Percentiles rank a stretch among this genome's conserved stretches.
Conservation (phyloP, 495 filamentous ascomycete genomes). For the Podospora pseudocomata region DNA sequence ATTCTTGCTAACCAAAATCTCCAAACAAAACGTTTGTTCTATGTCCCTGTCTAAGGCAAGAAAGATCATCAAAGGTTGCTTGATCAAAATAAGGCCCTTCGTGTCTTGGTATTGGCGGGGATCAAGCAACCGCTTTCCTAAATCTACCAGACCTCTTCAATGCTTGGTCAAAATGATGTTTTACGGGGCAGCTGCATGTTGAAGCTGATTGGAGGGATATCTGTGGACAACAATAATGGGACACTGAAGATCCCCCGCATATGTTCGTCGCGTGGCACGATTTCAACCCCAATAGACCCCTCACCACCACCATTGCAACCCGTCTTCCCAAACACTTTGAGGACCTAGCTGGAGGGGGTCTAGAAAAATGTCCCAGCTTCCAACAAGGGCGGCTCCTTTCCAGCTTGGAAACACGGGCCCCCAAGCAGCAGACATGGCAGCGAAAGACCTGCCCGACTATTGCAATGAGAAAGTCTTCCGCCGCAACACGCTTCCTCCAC, state of each 20-base stretch:
- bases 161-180: neutral
- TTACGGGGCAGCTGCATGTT: neutral
- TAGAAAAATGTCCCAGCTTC: neutral
- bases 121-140: no score
- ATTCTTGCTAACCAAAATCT: no score
- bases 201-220: slow-evolving; percentile 2
- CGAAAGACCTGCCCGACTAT: slow-evolving; percentile 23
- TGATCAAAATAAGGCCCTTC: no score
- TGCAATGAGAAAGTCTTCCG: slow-evolving; percentile 39
- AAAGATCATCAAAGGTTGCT: no score
- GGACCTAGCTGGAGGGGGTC: neutral
- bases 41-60: no score
- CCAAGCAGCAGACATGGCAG: neutral
- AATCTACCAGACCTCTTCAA: no score
- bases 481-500: slow-evolving; percentile 47
- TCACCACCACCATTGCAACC: neutral
- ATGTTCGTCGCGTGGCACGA: neutral
- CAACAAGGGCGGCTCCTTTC: neutral
- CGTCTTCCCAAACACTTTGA: neutral
- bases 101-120: no score
- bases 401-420: neutral
- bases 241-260: neutral
- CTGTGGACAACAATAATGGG: no score
- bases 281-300: neutral
- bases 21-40: no score